Evolutionary conservation across 1,139 yeast species (phyloP).

Genomic region (Hyphopichia buzzinii): DNA sequence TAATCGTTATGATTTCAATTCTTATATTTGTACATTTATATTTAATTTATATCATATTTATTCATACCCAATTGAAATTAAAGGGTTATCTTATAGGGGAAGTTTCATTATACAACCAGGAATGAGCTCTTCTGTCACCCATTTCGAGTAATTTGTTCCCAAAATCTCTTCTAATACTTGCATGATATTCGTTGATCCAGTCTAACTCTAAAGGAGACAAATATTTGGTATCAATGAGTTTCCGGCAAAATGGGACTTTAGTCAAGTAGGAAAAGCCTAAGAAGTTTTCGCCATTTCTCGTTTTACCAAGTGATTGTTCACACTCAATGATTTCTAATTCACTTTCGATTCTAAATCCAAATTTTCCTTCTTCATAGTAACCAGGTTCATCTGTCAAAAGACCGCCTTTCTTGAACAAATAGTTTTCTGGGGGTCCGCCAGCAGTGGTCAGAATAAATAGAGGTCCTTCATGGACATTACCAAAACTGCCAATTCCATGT

Average conservation of each 20-base stretch:
- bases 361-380: constrained; percentile 49
- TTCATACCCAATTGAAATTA: constrained; percentile 11
- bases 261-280: constrained; percentile 51
- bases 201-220: constrained; percentile 38
- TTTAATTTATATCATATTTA: constrained; percentile 9
- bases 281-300: constrained; percentile 33
- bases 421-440: constrained; percentile 32
- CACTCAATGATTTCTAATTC: constrained; percentile 45
- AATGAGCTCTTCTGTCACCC: constrained; percentile 38
- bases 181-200: constrained; percentile 54
- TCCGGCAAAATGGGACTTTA: constrained; percentile 52
- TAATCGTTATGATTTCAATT: constrained; percentile 6
- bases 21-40: too few relatives aligned
- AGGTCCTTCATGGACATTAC: constrained; percentile 58
- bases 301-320: constrained; percentile 29
- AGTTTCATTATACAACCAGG: constrained; percentile 42
- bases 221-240: constrained; percentile 39
- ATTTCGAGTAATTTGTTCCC: constrained; percentile 32
- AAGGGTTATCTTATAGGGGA: constrained; percentile 13
- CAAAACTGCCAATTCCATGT: constrained; percentile 58
- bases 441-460: constrained; percentile 42
- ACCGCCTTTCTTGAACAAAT: constrained; percentile 44
- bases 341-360: constrained; percentile 54
- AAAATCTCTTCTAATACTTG: constrained; percentile 34
- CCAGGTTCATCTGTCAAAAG: constrained; percentile 59